These are phyloP conservation scores for Solanum ossicruentum DNA, from an alignment of 257 asterid species.

Conservation along the genomic window DNA sequence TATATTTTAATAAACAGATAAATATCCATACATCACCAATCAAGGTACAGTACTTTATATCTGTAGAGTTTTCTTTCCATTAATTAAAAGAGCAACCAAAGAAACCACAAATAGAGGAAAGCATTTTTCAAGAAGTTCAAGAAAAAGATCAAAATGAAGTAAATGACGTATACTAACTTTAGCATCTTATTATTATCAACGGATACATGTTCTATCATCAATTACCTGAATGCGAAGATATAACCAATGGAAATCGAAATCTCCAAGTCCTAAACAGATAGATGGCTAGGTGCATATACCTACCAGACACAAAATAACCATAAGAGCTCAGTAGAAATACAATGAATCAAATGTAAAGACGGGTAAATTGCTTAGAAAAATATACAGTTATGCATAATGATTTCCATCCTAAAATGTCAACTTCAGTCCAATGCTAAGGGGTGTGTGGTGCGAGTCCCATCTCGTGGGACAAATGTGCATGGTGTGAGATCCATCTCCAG, in stretches of 20 bases:
- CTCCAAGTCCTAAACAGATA: slow-evolving; percentile 91
- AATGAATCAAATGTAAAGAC: neutral
- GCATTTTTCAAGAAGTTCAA: neutral
- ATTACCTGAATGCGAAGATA: slow-evolving; percentile 61
- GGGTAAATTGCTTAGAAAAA: neutral
- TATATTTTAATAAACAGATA: neutral
- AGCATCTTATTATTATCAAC: slow-evolving; percentile 80
- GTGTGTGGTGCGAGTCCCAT: too few species aligned
- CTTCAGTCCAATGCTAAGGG: too few species aligned
- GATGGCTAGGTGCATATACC: slow-evolving; percentile 78
- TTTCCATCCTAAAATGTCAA: too few species aligned
- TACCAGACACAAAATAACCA: neutral
- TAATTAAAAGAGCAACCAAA: neutral
- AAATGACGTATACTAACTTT: slow-evolving; percentile 28
- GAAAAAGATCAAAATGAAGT: neutral
- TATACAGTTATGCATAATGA: too few species aligned
- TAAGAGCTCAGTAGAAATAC: neutral
- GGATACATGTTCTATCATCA: slow-evolving; percentile 82
- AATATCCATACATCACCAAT: neutral
- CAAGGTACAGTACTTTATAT: neutral
- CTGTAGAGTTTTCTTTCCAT: neutral
- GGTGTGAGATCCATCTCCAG: too few species aligned
- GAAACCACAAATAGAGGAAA: neutral
- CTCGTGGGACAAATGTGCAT: too few species aligned
- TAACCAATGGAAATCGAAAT: slow-evolving; percentile 70